A percentile compares a stretch with the other conserved stretches of the same genome.
phyloP scores from a whole-genome alignment of 2,329 filamentous ascomycete genomes.

The Nemania serpens region DNA sequence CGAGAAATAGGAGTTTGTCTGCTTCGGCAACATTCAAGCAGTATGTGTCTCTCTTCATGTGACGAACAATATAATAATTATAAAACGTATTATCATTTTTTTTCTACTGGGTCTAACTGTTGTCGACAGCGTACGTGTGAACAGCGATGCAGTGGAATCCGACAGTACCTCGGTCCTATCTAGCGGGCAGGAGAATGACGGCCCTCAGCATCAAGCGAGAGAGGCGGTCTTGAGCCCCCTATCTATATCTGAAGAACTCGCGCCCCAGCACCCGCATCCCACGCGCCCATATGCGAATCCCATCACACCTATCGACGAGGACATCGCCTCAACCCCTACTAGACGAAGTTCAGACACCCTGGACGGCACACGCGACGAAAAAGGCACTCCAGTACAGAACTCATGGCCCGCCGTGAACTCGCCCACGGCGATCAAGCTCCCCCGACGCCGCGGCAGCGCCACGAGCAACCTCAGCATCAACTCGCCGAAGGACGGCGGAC shows the following conservation, averaged over 20 bases:
- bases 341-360: conserved; percentile 17
- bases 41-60: conserved; percentile 29
- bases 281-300: conserved; percentile 23
- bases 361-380: conserved; percentile 30
- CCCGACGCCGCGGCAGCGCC: conserved; percentile 37
- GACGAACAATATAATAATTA: background rate
- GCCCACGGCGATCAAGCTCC: conserved; percentile 25
- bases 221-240: conserved; percentile 30
- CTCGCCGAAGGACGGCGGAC: conserved; percentile 43
- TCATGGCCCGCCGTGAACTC: conserved; percentile 24
- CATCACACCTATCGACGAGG: conserved; percentile 32
- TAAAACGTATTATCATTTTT: background rate
- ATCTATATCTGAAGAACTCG: conserved; percentile 13
- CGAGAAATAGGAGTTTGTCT: conserved; percentile 55
- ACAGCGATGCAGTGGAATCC: conserved; percentile 39
- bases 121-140: conserved; percentile 30
- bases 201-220: conserved; percentile 35
- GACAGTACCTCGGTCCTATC: conserved; percentile 36
- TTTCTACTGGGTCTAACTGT: background rate
- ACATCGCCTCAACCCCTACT: conserved; percentile 25
- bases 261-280: conserved; percentile 25
- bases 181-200: conserved; percentile 32
- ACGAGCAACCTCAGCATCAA: conserved; percentile 48
- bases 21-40: conserved; percentile 42
- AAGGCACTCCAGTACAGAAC: background rate